Evolutionary conservation across 768 basidiomycete species (phyloP).

Genomic region (Lactarius vividus): DNA sequence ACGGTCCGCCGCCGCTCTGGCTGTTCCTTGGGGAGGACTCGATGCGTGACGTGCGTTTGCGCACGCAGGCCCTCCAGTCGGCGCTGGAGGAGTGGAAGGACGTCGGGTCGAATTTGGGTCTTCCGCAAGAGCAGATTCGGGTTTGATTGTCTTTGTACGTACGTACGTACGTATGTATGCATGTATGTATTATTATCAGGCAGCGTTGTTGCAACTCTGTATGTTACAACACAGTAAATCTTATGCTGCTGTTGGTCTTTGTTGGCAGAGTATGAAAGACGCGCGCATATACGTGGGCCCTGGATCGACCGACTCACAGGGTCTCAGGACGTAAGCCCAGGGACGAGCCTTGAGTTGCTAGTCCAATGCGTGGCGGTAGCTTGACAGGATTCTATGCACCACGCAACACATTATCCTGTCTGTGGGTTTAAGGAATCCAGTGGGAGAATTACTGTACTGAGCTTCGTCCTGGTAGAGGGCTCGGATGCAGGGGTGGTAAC

Average conservation of each 20-base stretch:
- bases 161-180: too few species aligned
- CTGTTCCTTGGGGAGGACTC: conserved; percentile 33
- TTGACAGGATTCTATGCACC: neutral
- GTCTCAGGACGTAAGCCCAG: neutral
- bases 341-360: neutral
- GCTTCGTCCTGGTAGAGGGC: neutral
- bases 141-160: too few species aligned
- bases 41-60: conserved; percentile 26
- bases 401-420: too few species aligned
- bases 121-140: neutral
- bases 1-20: conserved; percentile 26
- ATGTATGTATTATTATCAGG: neutral
- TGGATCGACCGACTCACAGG: neutral
- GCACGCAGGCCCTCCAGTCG: neutral
- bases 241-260: neutral
- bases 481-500: neutral
- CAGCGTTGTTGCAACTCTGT: neutral
- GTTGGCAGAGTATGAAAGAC: neutral
- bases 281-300: neutral
- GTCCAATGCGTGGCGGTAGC: neutral
- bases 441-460: neutral
- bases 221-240: neutral
- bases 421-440: neutral
- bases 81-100: conserved; percentile 12
- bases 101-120: conserved; percentile 15